A percentile compares a stretch with the other conserved stretches of the same genome.
These are phyloP conservation scores for Fomitopsis palustris DNA, from an alignment of 1,284 basidiomycete species.

Conservation along the genomic window DNA sequence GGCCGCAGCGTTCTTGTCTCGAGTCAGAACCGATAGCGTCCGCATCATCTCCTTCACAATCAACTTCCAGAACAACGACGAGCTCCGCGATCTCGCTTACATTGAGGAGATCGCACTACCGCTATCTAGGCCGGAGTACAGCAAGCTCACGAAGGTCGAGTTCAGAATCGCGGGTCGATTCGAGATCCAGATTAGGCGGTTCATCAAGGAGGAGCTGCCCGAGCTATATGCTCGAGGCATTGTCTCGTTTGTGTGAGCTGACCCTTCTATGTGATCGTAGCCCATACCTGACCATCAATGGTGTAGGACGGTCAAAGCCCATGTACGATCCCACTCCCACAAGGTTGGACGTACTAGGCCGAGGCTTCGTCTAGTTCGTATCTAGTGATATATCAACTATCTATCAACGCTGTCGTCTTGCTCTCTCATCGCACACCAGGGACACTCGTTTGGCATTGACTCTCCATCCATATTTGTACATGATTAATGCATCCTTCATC, in stretches of 20 bases:
- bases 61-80: conserved; percentile 1
- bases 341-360: neutral
- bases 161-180: neutral
- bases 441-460: neutral
- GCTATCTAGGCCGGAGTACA: neutral
- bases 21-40: neutral
- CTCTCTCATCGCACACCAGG: neutral
- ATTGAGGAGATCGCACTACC: conserved; percentile 3
- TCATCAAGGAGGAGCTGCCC: neutral
- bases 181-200: neutral
- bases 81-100: neutral
- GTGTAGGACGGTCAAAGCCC: neutral
- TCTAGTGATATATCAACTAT: neutral
- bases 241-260: neutral
- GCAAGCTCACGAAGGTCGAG: neutral
- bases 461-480: neutral
- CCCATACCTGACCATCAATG: neutral
- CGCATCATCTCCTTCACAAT: neutral
- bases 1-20: neutral
- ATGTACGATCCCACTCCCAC: neutral
- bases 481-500: neutral
- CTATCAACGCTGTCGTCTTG: neutral
- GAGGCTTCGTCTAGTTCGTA: neutral
- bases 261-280: neutral
- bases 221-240: neutral